These are phyloP conservation scores for Syncephalastrum sp. DNA, from an alignment of 371 early-diverging fungal species.

Conservation along the genomic window DNA sequence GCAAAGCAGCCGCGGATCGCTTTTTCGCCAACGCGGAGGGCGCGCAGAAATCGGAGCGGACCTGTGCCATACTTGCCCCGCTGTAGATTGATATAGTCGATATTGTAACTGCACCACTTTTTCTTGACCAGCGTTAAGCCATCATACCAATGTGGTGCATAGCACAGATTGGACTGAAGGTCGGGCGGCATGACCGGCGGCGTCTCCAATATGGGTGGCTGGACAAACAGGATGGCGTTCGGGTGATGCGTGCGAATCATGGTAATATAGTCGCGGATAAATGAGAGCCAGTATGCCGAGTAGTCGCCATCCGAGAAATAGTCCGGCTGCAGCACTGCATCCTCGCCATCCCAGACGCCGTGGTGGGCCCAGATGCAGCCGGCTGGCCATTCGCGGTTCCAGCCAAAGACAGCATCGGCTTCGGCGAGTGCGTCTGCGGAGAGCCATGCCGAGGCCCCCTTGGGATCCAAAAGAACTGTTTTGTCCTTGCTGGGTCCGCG, in stretches of 20 bases:
- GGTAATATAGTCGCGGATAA: conserved; percentile 41
- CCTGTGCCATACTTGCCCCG: conserved; percentile 62
- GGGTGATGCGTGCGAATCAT: conserved; percentile 47
- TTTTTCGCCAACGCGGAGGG: conserved; percentile 59
- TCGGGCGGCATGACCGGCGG: conserved; percentile 53
- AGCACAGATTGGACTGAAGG: conserved; percentile 47
- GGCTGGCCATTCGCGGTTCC: conserved; percentile 48
- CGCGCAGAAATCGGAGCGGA: conserved; percentile 49
- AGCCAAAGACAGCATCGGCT: conserved; percentile 44
- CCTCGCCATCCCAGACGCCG: conserved; percentile 63
- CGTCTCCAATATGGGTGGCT: conserved; percentile 62
- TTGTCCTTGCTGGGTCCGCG: conserved; percentile 55
- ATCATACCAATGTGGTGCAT: conserved; percentile 80
- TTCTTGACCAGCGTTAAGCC: conserved; percentile 68
- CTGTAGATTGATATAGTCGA: conserved; percentile 64
- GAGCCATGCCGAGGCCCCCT: conserved; percentile 56
- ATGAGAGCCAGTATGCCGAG: conserved; percentile 56
- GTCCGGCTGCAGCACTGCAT: conserved; percentile 34
- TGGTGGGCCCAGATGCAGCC: conserved; percentile 73
- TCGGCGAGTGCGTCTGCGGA: conserved; percentile 25
- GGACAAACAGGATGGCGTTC: conserved; percentile 63
- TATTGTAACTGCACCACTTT: conserved; percentile 64
- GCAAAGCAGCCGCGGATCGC: conserved; percentile 62
- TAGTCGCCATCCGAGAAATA: conserved; percentile 62
- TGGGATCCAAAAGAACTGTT: conserved; percentile 46